A percentile compares a stretch with the other conserved stretches of the same genome.
These are phyloP conservation scores for Gentiana macrophylla DNA, from an alignment of 257 asterid species.

Conservation along the genomic window DNA sequence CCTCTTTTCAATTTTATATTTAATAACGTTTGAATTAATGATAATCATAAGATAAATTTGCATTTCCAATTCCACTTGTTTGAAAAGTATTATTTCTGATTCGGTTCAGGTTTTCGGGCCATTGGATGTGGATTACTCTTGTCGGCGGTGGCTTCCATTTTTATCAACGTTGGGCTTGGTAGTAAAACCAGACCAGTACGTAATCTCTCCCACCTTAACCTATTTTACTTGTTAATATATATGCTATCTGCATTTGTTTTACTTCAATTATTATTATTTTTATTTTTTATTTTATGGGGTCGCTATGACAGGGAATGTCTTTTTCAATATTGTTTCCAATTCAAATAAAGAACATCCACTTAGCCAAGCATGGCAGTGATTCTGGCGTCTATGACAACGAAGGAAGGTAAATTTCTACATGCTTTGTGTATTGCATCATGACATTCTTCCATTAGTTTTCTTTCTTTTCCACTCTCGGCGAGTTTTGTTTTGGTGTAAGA, in stretches of 20 bases:
- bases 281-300: not conserved
- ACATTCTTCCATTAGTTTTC: not conserved
- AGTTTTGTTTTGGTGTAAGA: too few relatives aligned
- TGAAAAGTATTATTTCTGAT: not conserved
- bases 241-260: not conserved
- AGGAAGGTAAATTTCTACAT: slow-evolving; percentile 45
- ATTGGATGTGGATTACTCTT: slow-evolving; percentile 40
- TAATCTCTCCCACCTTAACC: slow-evolving; percentile 2
- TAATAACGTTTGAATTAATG: too few relatives aligned
- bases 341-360: slow-evolving; percentile 49
- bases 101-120: slow-evolving; percentile 40
- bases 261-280: not conserved
- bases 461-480: too few relatives aligned
- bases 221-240: not conserved
- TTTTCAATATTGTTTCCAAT: slow-evolving; percentile 43
- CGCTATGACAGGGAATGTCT: slow-evolving; percentile 37
- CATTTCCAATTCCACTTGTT: too few relatives aligned
- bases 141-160: slow-evolving; percentile 42
- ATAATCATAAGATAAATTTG: too few relatives aligned
- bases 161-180: slow-evolving; percentile 48
- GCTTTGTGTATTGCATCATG: not conserved
- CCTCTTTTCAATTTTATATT: not conserved
- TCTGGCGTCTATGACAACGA: slow-evolving; percentile 52
- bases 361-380: slow-evolving; percentile 58
- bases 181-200: slow-evolving; percentile 50